Conservation (phyloP, 805 yeast genomes). For the Ogataea nonfermentans region DNA sequence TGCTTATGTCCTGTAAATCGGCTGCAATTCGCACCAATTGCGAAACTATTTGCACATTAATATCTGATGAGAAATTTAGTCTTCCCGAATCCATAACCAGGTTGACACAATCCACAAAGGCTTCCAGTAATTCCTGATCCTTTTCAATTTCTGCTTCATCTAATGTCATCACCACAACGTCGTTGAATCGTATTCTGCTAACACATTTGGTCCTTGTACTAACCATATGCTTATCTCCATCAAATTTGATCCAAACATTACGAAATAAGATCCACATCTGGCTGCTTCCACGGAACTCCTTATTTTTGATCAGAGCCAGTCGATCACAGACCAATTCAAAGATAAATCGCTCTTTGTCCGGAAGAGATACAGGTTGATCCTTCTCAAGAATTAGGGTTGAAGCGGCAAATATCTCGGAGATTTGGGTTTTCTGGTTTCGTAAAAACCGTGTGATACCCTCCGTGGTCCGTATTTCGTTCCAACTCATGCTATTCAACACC, state of each 20-base stretch:
- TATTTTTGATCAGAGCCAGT: constrained; percentile 46
- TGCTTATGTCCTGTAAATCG: background rate
- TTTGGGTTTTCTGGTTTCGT: constrained; percentile 49
- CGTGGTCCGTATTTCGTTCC: constrained; percentile 29
- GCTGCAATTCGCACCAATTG: constrained; percentile 10
- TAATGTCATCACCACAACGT: constrained; percentile 32
- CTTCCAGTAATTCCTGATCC: constrained; percentile 24
- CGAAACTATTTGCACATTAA: constrained; percentile 23
- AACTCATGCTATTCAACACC: background rate
- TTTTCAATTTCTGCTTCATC: constrained; percentile 16
- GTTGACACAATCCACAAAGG: constrained; percentile 16
- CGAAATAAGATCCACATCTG: constrained; percentile 53
- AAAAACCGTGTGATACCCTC: constrained; percentile 57
- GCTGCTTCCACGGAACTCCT: constrained; percentile 41
- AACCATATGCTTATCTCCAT: constrained; percentile 20
- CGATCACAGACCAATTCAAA: constrained; percentile 62
- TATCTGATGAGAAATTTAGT: constrained; percentile 27
- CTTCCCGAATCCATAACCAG: constrained; percentile 17
- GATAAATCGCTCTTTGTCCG: constrained; percentile 52
- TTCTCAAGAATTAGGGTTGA: constrained; percentile 36
- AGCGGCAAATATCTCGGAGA: constrained; percentile 41
- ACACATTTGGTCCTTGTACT: constrained; percentile 40
- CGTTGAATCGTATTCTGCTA: constrained; percentile 42
- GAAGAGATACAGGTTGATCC: constrained; percentile 42
- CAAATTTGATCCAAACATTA: constrained; percentile 27